phyloP scores from a whole-genome alignment of 345 rosid species.

The Erysimum cheiranthoides region DNA sequence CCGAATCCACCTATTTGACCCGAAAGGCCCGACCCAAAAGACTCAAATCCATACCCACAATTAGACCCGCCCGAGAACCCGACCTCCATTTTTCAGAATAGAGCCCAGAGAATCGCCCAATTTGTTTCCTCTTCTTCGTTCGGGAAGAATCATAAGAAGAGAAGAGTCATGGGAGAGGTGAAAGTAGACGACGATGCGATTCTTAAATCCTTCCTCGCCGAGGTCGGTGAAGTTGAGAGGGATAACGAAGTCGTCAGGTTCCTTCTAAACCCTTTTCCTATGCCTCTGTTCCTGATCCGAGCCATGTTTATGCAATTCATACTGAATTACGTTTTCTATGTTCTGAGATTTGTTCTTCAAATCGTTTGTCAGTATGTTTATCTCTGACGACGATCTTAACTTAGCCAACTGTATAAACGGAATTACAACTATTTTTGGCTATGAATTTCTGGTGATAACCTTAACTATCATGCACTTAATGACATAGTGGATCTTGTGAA shows the following conservation, averaged over 20 bases:
- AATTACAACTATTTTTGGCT: background rate
- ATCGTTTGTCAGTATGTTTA: too few relatives aligned
- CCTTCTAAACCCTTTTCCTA: slow-evolving; percentile 17
- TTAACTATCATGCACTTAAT: slow-evolving; percentile 15
- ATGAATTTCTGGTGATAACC: background rate
- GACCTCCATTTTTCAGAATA: background rate
- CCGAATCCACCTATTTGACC: slow-evolving; percentile 9
- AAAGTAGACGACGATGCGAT: slow-evolving; percentile 72
- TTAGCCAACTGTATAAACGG: slow-evolving; percentile 6
- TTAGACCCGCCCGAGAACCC: slow-evolving; percentile 19
- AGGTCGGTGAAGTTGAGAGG: slow-evolving; percentile 94
- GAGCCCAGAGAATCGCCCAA: slow-evolving; percentile 24
- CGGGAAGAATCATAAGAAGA: slow-evolving; percentile 11
- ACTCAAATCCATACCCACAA: slow-evolving; percentile 8
- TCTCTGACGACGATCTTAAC: background rate
- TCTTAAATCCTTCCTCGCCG: slow-evolving; percentile 92
- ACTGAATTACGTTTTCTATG: slow-evolving; percentile 47
- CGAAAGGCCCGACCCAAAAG: background rate
- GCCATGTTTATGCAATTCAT: slow-evolving; percentile 1
- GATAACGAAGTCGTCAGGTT: slow-evolving; percentile 97
- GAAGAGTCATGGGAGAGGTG: slow-evolving; percentile 58
- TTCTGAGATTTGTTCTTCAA: background rate
- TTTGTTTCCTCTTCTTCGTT: slow-evolving; percentile 10
- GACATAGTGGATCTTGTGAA: slow-evolving; percentile 16
- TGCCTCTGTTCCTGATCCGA: slow-evolving; percentile 26